Evolutionary conservation across 176 grass and related monocot species (phyloP), one percentile per base, ranked within the genome.

Genomic region (Hsuehochloa calcarea): DNA sequence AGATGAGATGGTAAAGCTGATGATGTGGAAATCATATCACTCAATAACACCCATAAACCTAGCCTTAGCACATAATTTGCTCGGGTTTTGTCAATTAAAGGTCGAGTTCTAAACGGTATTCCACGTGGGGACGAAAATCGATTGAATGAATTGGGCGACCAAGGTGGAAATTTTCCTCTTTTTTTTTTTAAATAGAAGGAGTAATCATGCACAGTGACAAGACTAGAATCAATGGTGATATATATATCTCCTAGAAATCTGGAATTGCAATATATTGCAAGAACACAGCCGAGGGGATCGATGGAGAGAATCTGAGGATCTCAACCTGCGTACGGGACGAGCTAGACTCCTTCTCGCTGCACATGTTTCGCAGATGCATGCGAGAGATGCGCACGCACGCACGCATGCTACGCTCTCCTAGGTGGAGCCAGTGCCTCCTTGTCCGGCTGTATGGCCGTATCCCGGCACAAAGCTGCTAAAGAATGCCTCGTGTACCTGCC

Each of bases 381-480:
- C 16, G 46, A 72, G 45, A 15, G 34, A 7, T 65, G 60, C 22
- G 26, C 13, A 66, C n/a, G n/a, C n/a, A n/a, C n/a, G n/a, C n/a
- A n/a, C n/a, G n/a, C n/a, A n/a, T 7, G 23, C 29, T 40, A 70
- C 55, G 5, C 19, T 51, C 50, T 58, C 84, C 67, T 52, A 80
- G 41, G 65, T 41, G 2, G 38, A 23, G 35, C 29, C 74, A 16
- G 52, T 64, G n/a, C 54, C 4, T 37, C 7, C 1, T 73, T 80
- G 84, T 72, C 43, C 34, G 8, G 2, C 43, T 86, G 68, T 54
- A 72, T 39, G 67, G 12, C 27, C 41, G 1, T 39, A 15, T 13
- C 1, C 75, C 67, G 55, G 77, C 58, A 80, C 19, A 54, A 80
- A 74, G 68, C 38, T 74, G 46, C 58, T 56, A 86, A 74, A 73